Evolutionary conservation across 176 grass and related monocot species (phyloP).

Genomic region (Pontederia paniculata): DNA sequence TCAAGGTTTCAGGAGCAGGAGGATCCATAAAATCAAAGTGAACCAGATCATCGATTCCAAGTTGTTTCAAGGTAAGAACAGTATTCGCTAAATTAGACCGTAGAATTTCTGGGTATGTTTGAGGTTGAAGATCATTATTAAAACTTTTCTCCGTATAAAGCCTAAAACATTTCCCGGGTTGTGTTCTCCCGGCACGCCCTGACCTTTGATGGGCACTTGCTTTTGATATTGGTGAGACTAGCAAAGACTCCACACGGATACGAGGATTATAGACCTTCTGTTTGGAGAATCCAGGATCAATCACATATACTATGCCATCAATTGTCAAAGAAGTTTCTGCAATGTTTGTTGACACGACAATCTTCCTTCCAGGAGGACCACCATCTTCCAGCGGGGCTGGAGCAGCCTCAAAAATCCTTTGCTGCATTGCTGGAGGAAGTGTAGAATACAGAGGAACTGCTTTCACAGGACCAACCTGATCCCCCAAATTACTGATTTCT

Average conservation of each 20-base stretch:
- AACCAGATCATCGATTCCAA: slow-evolving; percentile 98
- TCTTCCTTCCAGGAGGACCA: slow-evolving; percentile 85
- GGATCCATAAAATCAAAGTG: slow-evolving; percentile 99
- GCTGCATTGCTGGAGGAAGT: slow-evolving; percentile 70
- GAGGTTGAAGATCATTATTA: slow-evolving; percentile 71
- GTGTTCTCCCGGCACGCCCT: slow-evolving; percentile 90
- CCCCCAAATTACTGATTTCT: slow-evolving; percentile 84
- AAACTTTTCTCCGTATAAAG: slow-evolving; percentile 96
- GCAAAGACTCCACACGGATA: slow-evolving; percentile 76
- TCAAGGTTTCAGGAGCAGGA: slow-evolving; percentile 88
- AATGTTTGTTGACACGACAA: slow-evolving; percentile 93
- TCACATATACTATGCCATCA: slow-evolving; percentile 95
- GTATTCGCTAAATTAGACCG: slow-evolving; percentile 89
- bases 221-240: slow-evolving; percentile 96
- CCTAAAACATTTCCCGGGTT: slow-evolving; percentile 94
- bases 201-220: slow-evolving; percentile 92
- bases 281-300: slow-evolving; percentile 94
- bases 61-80: slow-evolving; percentile 85
- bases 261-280: slow-evolving; percentile 94
- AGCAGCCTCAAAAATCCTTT: slow-evolving; percentile 94
- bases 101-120: slow-evolving; percentile 98
- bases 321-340: slow-evolving; percentile 96
- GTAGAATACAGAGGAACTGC: slow-evolving; percentile 85
- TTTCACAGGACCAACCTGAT: slow-evolving; percentile 95
- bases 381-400: slow-evolving; percentile 55